Evolutionary conservation across 192 early-diverging fungal genomes (phyloP).

Genomic region (Polychytrium aggregatum): DNA sequence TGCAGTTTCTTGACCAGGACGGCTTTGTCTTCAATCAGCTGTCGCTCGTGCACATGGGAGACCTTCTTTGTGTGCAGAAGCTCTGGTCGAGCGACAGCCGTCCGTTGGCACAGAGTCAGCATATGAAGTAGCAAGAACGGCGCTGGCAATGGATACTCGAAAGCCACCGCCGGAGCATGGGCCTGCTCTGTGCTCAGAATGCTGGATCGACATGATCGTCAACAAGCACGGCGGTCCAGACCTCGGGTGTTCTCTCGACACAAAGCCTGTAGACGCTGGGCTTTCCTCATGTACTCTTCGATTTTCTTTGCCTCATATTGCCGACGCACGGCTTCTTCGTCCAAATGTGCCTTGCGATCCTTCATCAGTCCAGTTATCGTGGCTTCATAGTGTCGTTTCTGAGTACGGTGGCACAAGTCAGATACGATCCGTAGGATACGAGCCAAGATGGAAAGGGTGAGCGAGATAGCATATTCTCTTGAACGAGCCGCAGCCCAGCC

Average conservation of each 20-base stretch:
- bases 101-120: too few relatives aligned
- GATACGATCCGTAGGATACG: not conserved
- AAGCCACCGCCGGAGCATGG: too few relatives aligned
- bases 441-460: not conserved
- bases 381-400: conserved; percentile 32
- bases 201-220: conserved; percentile 1
- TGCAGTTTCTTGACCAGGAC: conserved; percentile 23
- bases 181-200: too few relatives aligned
- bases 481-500: conserved; percentile 19
- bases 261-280: conserved; percentile 23
- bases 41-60: conserved; percentile 22
- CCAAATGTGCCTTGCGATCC: conserved; percentile 24
- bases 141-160: not conserved
- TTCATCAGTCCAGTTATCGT: conserved; percentile 25
- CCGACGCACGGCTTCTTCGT: conserved; percentile 33
- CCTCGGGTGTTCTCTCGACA: conserved; percentile 36
- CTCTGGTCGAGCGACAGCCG: too few relatives aligned
- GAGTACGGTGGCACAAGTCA: not conserved
- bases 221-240: too few relatives aligned
- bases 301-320: conserved; percentile 31
- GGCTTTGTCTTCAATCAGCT: conserved; percentile 36
- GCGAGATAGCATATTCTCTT: conserved; percentile 20
- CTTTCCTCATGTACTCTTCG: conserved; percentile 24
- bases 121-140: not conserved
- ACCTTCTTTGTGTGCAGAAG: conserved; percentile 39